Conservation (phyloP, 805 yeast species). For the Ogataea nakhonphanomensis region DNA sequence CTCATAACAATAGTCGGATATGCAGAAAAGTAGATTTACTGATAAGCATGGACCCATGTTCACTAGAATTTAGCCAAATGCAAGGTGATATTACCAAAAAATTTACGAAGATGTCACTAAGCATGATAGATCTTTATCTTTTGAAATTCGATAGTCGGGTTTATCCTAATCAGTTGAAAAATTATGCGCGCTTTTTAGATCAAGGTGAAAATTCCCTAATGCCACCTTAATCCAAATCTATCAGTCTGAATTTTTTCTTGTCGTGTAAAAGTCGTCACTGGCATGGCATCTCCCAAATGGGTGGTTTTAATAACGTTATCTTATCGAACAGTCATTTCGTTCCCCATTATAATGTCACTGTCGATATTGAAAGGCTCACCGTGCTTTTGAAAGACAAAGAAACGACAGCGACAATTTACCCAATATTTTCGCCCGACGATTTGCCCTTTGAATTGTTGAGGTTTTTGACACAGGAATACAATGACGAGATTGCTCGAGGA, state of each 20-base stretch:
- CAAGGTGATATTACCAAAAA: too few relatives aligned
- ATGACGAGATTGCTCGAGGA: conserved; percentile 87
- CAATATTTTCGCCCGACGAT: conserved; percentile 62
- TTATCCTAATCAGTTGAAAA: too few relatives aligned
- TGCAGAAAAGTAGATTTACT: too few relatives aligned
- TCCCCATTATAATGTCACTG: conserved; percentile 29
- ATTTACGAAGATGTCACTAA: too few relatives aligned
- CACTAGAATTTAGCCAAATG: too few relatives aligned
- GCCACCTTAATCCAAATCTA: not conserved
- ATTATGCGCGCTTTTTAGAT: too few relatives aligned
- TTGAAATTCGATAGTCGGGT: too few relatives aligned
- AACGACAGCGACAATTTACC: conserved; percentile 90
- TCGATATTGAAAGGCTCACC: conserved; percentile 59
- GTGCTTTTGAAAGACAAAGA: conserved; percentile 82
- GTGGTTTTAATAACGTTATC: conserved; percentile 31
- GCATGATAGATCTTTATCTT: too few relatives aligned
- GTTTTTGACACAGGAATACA: conserved; percentile 86
- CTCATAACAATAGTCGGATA: too few relatives aligned
- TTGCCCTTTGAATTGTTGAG: conserved; percentile 77
- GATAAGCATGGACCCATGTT: too few relatives aligned
- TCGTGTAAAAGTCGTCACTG: conserved; percentile 17
- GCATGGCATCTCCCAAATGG: conserved; percentile 23
- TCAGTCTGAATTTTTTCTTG: conserved; percentile 2
- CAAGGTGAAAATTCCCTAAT: too few relatives aligned
- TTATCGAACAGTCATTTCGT: conserved; percentile 30